Evolutionary conservation across 2,329 filamentous ascomycete species (phyloP).

Genomic region (Penicillium sp.): DNA sequence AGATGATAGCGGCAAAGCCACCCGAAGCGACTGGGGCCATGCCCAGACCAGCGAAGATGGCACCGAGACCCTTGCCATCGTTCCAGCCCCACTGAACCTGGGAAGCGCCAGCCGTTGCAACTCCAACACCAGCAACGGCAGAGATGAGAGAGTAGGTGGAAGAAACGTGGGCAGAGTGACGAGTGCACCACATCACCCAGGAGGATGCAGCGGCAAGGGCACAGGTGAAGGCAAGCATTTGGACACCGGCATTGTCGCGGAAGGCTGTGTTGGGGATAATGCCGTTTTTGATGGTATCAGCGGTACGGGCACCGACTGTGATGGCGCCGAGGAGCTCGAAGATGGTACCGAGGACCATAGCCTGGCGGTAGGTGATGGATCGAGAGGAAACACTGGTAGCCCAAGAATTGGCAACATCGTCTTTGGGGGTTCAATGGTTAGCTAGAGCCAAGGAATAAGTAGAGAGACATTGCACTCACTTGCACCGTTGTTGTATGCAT

Average conservation of each 20-base stretch:
- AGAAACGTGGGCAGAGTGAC: conserved; percentile 69
- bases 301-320: conserved; percentile 66
- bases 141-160: conserved; percentile 72
- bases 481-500: conserved; percentile 76
- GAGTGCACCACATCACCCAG: conserved; percentile 81
- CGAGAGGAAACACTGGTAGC: conserved; percentile 79
- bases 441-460: background rate
- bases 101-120: conserved; percentile 62
- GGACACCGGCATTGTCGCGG: conserved; percentile 60
- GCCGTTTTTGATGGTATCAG: conserved; percentile 76
- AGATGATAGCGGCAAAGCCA: conserved; percentile 65
- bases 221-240: conserved; percentile 58
- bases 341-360: conserved; percentile 54
- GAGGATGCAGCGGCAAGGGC: conserved; percentile 39
- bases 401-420: conserved; percentile 84
- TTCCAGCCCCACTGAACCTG: conserved; percentile 71
- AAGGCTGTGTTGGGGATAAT: conserved; percentile 65
- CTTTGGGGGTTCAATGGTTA: conserved; percentile 10
- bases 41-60: conserved; percentile 62
- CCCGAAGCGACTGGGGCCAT: conserved; percentile 70
- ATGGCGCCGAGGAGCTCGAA: conserved; percentile 69
- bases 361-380: conserved; percentile 49
- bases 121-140: conserved; percentile 66
- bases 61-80: conserved; percentile 64
- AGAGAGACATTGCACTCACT: conserved; percentile 53